Evolutionary conservation across 2,329 filamentous ascomycete genomes (phyloP), one percentile per base, ranked within the genome.

Genomic region (Verticillium dahliae): DNA sequence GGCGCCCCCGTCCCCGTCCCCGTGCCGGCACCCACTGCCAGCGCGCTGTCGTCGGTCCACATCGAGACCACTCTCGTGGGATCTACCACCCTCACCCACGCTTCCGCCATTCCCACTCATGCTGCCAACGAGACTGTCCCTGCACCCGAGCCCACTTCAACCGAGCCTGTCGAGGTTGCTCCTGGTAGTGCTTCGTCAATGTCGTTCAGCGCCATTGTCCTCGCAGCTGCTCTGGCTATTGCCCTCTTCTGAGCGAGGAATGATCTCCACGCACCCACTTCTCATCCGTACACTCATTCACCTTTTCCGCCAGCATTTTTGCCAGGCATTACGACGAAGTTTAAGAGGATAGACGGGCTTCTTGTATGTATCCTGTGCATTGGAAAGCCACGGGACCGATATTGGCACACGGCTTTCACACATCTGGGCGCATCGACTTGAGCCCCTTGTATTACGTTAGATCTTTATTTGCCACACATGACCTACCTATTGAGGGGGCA

Each of bases 201-300:
- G 6, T 57, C 59, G 22, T 62, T 65, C 50, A 63, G 60, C 57
- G 31, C 63, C 22, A 57, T 54, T 18, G 35, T 63, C 22, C 59
- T 66, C 6, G 62, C 59, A 13, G 57, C 59, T 34, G 60, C 62
- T 56, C 15, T 65, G 39, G 62, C 56, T n/a, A 38, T 65, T 13
- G 64, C 64, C 9, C 55, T 65, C 41, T 58, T 65, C 13, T 65
- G 60, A 63, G 31, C 34, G 11, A 7, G n/a, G 13, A n/a, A 33
- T 7, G 10, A 27, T 22, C 37, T 15, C 6, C 15, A 13, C 34
- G 31, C 14, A 15, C 27, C 50, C n/a, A n/a, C 27, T 37, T 56
- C 33, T n/a, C 54, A 56, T 15, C 54, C 31, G 27, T 27, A 27
- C 27, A 27, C 27, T 27, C 27, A 27, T 27, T 27, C 27, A 27